phyloP scores from a whole-genome alignment of 2,329 filamentous ascomycete species.

The Penicillium sp. region DNA sequence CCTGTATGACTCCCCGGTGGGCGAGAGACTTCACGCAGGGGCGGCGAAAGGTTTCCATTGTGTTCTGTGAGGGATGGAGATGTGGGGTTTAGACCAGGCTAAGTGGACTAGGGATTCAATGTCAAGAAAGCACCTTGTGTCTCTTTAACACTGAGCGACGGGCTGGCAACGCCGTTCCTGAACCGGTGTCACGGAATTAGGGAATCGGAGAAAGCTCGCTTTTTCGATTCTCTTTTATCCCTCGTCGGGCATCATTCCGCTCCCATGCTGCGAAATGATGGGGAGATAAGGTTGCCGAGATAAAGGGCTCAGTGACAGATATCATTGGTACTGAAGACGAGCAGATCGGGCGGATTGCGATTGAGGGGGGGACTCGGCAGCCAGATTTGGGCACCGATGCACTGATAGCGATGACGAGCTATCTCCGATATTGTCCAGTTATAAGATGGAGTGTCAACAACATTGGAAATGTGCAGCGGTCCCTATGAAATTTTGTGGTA shows the following conservation, averaged over 20 bases:
- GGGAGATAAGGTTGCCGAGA: conserved; percentile 18
- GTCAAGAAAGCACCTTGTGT: background rate
- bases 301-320: conserved; percentile 4
- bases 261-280: background rate
- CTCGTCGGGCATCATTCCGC: conserved; percentile 10
- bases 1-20: conserved; percentile 50
- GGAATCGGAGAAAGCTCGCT: background rate
- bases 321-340: conserved; percentile 18
- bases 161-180: too few relatives aligned
- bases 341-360: too few relatives aligned
- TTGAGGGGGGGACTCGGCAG: too few relatives aligned
- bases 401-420: too few relatives aligned
- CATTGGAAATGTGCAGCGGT: too few relatives aligned
- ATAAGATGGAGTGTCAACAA: too few relatives aligned
- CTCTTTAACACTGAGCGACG: too few relatives aligned
- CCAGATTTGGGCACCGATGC: too few relatives aligned
- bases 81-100: background rate
- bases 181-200: background rate
- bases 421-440: too few relatives aligned
- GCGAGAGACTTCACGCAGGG: conserved; percentile 28
- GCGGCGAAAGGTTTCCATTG: conserved; percentile 25
- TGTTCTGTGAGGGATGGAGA: background rate
- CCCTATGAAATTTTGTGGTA: too few relatives aligned
- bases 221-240: conserved; percentile 5
- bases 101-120: background rate